phyloP scores from a whole-genome alignment of 2,329 filamentous ascomycete species.

The Drechslera avenae region DNA sequence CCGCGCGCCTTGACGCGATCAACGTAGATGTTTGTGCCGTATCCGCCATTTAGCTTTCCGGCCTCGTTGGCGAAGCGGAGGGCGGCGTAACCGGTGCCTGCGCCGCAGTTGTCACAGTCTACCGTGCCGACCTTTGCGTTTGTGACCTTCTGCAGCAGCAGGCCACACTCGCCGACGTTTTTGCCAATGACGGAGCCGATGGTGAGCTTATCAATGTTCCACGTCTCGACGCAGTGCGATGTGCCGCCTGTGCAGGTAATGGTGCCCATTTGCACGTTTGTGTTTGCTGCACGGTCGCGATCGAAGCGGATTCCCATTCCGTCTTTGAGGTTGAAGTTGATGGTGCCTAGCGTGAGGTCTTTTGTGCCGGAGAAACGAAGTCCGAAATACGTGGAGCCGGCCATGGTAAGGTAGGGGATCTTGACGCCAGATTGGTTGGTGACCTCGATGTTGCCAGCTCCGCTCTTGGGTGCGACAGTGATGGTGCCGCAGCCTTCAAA shows the following conservation, averaged over 20 bases:
- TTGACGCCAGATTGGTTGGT: constrained; percentile 55
- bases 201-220: constrained; percentile 62
- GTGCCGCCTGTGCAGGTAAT: constrained; percentile 60
- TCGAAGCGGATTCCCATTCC: constrained; percentile 65
- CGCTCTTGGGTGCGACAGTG: constrained; percentile 50
- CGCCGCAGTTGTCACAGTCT: constrained; percentile 61
- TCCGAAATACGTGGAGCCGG: constrained; percentile 63
- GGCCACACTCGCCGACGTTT: constrained; percentile 61
- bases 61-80: constrained; percentile 64
- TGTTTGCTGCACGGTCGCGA: constrained; percentile 59
- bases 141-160: constrained; percentile 60
- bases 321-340: constrained; percentile 61
- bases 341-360: constrained; percentile 56
- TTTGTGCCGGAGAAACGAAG: constrained; percentile 60
- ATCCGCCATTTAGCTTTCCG: constrained; percentile 56
- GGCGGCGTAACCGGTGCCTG: constrained; percentile 61
- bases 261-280: constrained; percentile 60
- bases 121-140: constrained; percentile 61
- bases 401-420: constrained; percentile 64
- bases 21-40: constrained; percentile 59
- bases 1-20: constrained; percentile 62
- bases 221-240: constrained; percentile 64
- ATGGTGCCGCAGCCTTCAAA: constrained; percentile 66
- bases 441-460: constrained; percentile 61
- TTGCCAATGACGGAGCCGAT: constrained; percentile 60